Evolutionary conservation across 352 stramenopile species (phyloP).

Genomic region (Phytophthora sp.): DNA sequence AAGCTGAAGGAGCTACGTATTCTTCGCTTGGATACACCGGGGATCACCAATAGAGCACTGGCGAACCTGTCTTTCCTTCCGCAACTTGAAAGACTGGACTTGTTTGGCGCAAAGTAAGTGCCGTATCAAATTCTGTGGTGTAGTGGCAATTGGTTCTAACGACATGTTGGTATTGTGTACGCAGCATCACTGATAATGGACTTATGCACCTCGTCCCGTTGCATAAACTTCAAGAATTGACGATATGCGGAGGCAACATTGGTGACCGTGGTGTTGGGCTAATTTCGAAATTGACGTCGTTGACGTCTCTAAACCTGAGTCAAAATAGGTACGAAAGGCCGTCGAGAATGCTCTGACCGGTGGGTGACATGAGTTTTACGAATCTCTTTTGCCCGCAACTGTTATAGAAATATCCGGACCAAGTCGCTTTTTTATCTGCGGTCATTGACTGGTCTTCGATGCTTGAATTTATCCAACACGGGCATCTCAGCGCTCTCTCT

Average conservation of each 20-base stretch:
- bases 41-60: conserved; percentile 71
- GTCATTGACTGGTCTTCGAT: conserved; percentile 60
- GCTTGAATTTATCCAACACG: conserved; percentile 83
- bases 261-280: conserved; percentile 73
- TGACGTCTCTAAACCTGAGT: conserved; percentile 82
- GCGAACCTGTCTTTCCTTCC: conserved; percentile 59
- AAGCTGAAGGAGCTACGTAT: conserved; percentile 61
- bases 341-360: too few species aligned
- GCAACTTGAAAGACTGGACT: conserved; percentile 62
- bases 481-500: conserved; percentile 70
- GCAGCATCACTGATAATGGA: conserved; percentile 73
- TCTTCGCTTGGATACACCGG: conserved; percentile 66
- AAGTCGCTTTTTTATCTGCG: conserved; percentile 71
- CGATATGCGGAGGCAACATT: conserved; percentile 73
- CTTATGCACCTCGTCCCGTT: conserved; percentile 66
- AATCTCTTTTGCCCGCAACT: too few species aligned
- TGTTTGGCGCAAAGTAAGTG: conserved; percentile 77
- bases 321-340: conserved; percentile 82
- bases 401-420: conserved; percentile 78
- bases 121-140: too few species aligned
- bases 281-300: conserved; percentile 75
- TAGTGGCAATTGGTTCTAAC: conserved; percentile 8
- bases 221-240: conserved; percentile 57
- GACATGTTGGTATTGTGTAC: conserved; percentile 4
- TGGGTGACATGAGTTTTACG: too few species aligned